A percentile compares a stretch with the other conserved stretches of the same genome.
phyloP scores from a whole-genome alignment of 176 grass and related monocot species.

The Zizania latifolia region DNA sequence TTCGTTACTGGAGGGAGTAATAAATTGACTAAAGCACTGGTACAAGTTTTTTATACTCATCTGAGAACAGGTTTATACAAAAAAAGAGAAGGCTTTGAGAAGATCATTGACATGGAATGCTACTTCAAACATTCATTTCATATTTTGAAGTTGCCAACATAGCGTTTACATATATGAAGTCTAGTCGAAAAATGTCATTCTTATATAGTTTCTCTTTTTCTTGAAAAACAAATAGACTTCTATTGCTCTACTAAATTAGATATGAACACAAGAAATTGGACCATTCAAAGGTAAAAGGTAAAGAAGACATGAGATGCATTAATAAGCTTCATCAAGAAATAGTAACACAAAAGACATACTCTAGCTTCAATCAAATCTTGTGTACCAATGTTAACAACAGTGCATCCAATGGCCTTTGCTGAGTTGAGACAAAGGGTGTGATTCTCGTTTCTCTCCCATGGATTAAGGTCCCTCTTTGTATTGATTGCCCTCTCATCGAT shows the following conservation, averaged over 20 bases:
- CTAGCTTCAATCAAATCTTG: slow-evolving; percentile 96
- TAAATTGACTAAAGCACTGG: not conserved
- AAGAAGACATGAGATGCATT: not conserved
- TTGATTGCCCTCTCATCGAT: slow-evolving; percentile 99
- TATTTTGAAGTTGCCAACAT: not conserved
- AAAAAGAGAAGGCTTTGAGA: not conserved
- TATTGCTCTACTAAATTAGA: not conserved
- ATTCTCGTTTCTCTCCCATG: slow-evolving; percentile 98
- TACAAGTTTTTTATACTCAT: not conserved
- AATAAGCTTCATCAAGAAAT: not conserved
- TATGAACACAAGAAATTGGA: not conserved
- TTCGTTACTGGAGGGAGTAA: not conserved
- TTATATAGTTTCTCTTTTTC: not conserved
- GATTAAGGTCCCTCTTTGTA: slow-evolving; percentile 77
- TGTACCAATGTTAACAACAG: slow-evolving; percentile 96
- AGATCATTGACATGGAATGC: not conserved
- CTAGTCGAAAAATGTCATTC: not conserved
- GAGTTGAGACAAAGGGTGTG: slow-evolving; percentile 97
- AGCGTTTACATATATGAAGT: not conserved
- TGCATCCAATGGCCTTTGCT: slow-evolving; percentile 97
- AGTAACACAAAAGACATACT: slow-evolving; percentile 41
- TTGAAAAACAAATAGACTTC: not conserved
- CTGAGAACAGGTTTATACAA: not conserved
- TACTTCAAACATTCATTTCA: not conserved
- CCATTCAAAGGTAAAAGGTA: not conserved